phyloP scores from a whole-genome alignment of 805 yeast species.

The Kazachstania africana region DNA sequence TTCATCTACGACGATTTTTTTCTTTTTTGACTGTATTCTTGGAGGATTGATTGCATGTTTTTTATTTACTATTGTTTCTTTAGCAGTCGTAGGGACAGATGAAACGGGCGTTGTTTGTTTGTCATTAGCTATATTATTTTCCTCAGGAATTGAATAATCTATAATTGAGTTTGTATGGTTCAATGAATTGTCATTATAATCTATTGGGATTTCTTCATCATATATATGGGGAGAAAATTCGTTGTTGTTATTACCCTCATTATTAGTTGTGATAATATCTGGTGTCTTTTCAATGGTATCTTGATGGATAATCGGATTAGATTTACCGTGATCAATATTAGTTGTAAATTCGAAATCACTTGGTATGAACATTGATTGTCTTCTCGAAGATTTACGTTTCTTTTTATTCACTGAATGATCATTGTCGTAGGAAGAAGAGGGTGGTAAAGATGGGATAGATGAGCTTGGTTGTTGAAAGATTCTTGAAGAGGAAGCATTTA shows the following conservation, averaged over 20 bases:
- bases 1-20: conserved; percentile 26
- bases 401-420: conserved; percentile 10
- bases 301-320: background rate
- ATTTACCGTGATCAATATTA: too few relatives aligned
- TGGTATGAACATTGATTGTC: conserved; percentile 31
- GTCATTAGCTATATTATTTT: conserved; percentile 8
- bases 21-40: conserved; percentile 14
- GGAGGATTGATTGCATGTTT: conserved; percentile 21
- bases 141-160: conserved; percentile 26
- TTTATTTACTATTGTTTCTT: background rate
- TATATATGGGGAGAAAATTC: conserved; percentile 1
- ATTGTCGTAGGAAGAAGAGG: background rate
- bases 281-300: background rate
- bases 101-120: too few relatives aligned
- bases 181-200: background rate
- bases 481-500: background rate
- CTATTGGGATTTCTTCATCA: background rate
- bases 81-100: background rate
- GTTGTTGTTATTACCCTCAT: background rate
- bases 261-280: background rate
- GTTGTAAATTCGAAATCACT: conserved; percentile 21
- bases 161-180: conserved; percentile 20
- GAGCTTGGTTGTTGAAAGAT: too few relatives aligned
- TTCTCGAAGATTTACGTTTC: conserved; percentile 30
- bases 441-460: background rate